A percentile compares a stretch with the other conserved stretches of the same genome.
phyloP scores from a whole-genome alignment of 2,329 filamentous ascomycete species.

The Lasiodiplodia theobromae region DNA sequence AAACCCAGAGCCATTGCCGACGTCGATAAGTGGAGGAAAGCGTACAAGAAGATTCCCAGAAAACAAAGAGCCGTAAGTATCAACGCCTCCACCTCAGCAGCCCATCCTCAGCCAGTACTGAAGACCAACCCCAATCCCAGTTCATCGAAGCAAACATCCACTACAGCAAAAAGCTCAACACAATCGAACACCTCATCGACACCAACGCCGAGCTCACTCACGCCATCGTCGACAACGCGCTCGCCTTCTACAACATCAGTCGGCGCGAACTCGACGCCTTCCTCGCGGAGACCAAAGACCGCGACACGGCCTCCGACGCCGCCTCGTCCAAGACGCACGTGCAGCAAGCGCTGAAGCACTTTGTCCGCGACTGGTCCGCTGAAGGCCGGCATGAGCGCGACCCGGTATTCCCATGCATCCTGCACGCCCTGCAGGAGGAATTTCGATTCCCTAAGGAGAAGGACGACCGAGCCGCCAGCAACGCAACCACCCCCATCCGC shows the following conservation, averaged over 20 bases:
- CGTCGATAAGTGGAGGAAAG: constrained; percentile 35
- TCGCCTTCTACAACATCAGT: constrained; percentile 57
- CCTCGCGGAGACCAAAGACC: constrained; percentile 48
- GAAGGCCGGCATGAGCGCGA: constrained; percentile 57
- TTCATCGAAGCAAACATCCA: constrained; percentile 34
- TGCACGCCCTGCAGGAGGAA: constrained; percentile 36
- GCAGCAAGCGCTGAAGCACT: constrained; percentile 63
- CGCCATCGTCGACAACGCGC: constrained; percentile 54
- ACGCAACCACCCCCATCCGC: constrained; percentile 37
- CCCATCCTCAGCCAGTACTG: not conserved
- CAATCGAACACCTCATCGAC: constrained; percentile 52
- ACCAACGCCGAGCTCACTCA: constrained; percentile 57
- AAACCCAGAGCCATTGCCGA: constrained; percentile 36
- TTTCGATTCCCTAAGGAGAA: not conserved
- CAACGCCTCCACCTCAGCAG: too few species aligned
- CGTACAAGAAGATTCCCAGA: constrained; percentile 38
- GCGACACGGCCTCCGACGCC: constrained; percentile 45
- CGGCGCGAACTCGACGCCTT: constrained; percentile 55
- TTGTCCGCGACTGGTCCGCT: constrained; percentile 63
- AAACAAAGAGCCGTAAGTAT: constrained; percentile 32
- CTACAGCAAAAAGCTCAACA: constrained; percentile 53
- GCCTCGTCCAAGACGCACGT: constrained; percentile 50
- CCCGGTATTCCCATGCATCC: constrained; percentile 46
- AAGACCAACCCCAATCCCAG: constrained; percentile 17
- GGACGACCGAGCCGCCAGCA: not conserved